A percentile compares a stretch with the other conserved stretches of the same genome.
Evolutionary conservation across 2,329 filamentous ascomycete genomes (phyloP).

Genomic region (Exophiala spinifera): DNA sequence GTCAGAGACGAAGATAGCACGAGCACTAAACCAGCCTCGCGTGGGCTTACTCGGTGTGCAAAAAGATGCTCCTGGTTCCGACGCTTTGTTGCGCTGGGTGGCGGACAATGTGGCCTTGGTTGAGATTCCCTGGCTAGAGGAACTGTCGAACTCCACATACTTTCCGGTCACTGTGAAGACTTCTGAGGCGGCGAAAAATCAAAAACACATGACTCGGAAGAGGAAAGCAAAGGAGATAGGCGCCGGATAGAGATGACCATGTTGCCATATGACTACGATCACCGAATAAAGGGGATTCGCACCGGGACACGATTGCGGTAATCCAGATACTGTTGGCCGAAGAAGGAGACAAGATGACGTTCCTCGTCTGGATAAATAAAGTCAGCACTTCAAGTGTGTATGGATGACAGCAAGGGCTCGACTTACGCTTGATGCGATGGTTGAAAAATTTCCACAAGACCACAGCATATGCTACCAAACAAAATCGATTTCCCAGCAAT

Average conservation of each 20-base stretch:
- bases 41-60: conserved; percentile 23
- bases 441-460: conserved; percentile 87
- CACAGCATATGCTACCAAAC: conserved; percentile 67
- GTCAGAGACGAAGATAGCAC: conserved; percentile 19
- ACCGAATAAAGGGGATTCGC: conserved; percentile 73
- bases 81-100: conserved; percentile 13
- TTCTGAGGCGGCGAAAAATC: conserved; percentile 1
- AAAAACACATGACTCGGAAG: conserved; percentile 7
- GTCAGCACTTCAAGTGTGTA: conserved; percentile 15
- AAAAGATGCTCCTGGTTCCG: conserved; percentile 8
- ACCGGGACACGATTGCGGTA: conserved; percentile 71
- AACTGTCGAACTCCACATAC: conserved; percentile 9
- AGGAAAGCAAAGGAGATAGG: conserved; percentile 5
- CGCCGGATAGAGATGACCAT: conserved; percentile 1
- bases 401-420: background rate
- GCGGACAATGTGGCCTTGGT: conserved; percentile 14
- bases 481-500: conserved; percentile 78
- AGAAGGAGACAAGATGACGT: conserved; percentile 71
- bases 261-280: conserved; percentile 8
- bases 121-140: conserved; percentile 24
- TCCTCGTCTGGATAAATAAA: conserved; percentile 66
- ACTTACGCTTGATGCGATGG: conserved; percentile 63
- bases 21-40: conserved; percentile 22
- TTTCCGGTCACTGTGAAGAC: conserved; percentile 21
- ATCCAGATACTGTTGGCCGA: conserved; percentile 73